phyloP scores from a whole-genome alignment of 192 early-diverging fungal genomes.

The Tieghemiomyces parasiticus region DNA sequence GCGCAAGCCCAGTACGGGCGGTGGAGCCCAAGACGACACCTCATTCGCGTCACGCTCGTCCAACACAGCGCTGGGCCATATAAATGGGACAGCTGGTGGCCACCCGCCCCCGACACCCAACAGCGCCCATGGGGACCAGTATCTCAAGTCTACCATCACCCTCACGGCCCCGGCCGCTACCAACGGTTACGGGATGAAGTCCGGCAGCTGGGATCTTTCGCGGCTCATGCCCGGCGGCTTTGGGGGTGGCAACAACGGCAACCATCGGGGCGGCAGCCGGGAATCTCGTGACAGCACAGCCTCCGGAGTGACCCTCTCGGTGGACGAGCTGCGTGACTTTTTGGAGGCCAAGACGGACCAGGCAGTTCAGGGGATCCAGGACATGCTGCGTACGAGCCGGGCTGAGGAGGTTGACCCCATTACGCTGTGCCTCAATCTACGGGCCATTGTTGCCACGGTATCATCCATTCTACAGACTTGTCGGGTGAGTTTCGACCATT shows the following conservation, averaged over 20 bases:
- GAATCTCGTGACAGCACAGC: too few relatives aligned
- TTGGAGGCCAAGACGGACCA: constrained; percentile 29
- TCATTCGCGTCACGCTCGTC: too few relatives aligned
- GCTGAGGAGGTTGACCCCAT: constrained; percentile 18
- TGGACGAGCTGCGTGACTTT: constrained; percentile 11
- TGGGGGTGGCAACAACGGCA: background rate
- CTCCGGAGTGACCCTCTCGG: background rate
- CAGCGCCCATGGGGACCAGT: too few relatives aligned
- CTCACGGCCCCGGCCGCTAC: background rate
- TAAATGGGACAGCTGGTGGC: too few relatives aligned
- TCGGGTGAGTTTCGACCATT: constrained; percentile 19
- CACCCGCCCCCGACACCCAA: too few relatives aligned
- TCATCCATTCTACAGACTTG: constrained; percentile 21
- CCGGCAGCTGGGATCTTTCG: background rate
- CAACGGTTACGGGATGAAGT: background rate
- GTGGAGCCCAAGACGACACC: background rate
- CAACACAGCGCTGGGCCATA: too few relatives aligned
- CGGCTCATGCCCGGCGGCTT: too few relatives aligned
- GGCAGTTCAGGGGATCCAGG: constrained; percentile 27
- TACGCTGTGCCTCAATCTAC: constrained; percentile 16
- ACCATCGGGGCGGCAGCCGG: too few relatives aligned
- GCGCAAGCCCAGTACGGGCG: too few relatives aligned
- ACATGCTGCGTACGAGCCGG: constrained; percentile 25
- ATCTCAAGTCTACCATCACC: too few relatives aligned
- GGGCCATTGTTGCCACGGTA: constrained; percentile 14